Evolutionary conservation across 495 filamentous ascomycete species (phyloP).

Genomic region (Bathelium albidoporum): DNA sequence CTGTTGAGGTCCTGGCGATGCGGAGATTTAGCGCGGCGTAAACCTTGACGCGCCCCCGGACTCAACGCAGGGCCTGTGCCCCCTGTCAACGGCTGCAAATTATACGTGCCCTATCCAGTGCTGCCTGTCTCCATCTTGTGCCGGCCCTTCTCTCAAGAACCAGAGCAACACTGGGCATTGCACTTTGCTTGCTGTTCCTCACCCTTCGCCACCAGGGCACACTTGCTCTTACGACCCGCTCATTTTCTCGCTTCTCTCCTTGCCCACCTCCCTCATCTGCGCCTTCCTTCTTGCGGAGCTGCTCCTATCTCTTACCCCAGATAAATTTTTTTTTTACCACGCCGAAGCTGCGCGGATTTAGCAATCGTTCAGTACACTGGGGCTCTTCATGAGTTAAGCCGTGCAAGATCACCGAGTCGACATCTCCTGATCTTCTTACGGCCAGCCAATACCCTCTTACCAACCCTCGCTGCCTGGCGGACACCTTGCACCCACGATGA

Average conservation of each 20-base stretch:
- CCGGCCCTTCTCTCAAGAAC: too few species aligned
- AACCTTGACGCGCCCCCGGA: not conserved
- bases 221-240: too few species aligned
- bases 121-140: not conserved
- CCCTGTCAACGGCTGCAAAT: not conserved
- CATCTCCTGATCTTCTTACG: not conserved
- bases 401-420: not conserved
- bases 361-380: not conserved
- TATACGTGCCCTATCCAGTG: not conserved
- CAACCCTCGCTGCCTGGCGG: not conserved
- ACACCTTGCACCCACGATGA: slow-evolving; percentile 59
- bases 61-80: not conserved
- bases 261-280: not conserved
- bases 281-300: not conserved
- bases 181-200: too few species aligned
- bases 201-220: too few species aligned
- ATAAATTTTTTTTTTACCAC: not conserved
- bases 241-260: not conserved
- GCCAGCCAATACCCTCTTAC: not conserved
- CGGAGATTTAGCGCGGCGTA: slow-evolving; percentile 3
- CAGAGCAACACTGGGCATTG: too few species aligned
- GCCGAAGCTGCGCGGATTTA: too few species aligned
- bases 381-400: not conserved
- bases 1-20: not conserved
- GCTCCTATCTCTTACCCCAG: not conserved